A percentile compares a stretch with the other conserved stretches of the same genome.
Evolutionary conservation across 2,329 filamentous ascomycete genomes (phyloP).

Genomic region (Ceratocystis lukuohia): DNA sequence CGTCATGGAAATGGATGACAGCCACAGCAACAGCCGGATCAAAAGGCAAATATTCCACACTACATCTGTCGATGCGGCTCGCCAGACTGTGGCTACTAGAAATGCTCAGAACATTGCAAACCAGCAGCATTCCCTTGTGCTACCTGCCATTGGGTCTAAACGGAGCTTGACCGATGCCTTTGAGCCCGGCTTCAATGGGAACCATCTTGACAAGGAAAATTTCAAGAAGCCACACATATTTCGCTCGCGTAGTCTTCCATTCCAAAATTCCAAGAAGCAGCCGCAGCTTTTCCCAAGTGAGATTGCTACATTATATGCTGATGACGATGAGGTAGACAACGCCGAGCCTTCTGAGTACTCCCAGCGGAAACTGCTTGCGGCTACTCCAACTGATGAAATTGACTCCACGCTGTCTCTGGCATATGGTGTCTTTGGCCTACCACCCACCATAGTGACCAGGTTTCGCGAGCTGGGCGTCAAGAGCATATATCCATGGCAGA

Average conservation of each 20-base stretch:
- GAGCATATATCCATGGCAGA: slow-evolving; percentile 68
- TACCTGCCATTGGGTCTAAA: slow-evolving; percentile 13
- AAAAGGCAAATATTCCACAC: slow-evolving; percentile 16
- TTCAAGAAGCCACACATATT: background rate
- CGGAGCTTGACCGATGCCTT: slow-evolving; percentile 16
- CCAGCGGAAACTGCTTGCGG: slow-evolving; percentile 38
- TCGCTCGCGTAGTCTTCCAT: slow-evolving; percentile 3
- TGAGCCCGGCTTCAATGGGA: background rate
- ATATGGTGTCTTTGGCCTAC: slow-evolving; percentile 51
- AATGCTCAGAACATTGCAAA: background rate
- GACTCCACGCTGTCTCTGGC: slow-evolving; percentile 48
- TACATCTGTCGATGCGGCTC: slow-evolving; percentile 16
- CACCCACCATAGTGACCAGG: slow-evolving; percentile 47
- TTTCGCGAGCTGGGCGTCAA: slow-evolving; percentile 53
- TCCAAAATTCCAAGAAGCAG: slow-evolving; percentile 6
- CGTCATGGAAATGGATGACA: background rate
- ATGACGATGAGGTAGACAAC: slow-evolving; percentile 7
- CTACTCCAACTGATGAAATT: slow-evolving; percentile 39
- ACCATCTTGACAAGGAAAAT: background rate
- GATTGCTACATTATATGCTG: slow-evolving; percentile 30
- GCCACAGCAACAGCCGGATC: background rate
- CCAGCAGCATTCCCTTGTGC: background rate
- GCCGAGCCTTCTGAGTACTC: slow-evolving; percentile 38
- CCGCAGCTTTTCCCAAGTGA: slow-evolving; percentile 31
- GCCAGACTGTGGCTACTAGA: background rate